Base-by-base conservation (phyloP, 352 stramenopile genomes). In the Phytophthora hibernalis region DNA sequence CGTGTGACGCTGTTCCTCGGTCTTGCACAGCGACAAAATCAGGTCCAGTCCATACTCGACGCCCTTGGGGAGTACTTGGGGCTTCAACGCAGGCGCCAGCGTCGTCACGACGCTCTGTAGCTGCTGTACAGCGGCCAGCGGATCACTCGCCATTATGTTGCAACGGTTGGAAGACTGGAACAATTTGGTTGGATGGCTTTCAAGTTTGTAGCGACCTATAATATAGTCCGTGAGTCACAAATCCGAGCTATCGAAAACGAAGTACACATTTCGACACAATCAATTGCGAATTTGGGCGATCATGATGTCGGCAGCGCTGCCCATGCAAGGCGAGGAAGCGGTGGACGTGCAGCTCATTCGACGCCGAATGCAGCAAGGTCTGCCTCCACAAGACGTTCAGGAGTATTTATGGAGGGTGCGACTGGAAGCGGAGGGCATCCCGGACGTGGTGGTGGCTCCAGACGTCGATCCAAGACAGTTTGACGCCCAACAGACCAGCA, bases 341-440 rank as follows among this genome's bases (percentile, higher is more conserved):
- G 75, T 89, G 73, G 79, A 94, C 60, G 68, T 92, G 26, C 65
- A 72, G 45, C 77, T 83, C 15, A 90, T 93, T 59, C 69, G 72
- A 18, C 57, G 68, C 50, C 80, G 83, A 49, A 94, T 94, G 85
- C 72, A 81, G 40, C 71, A 82, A 38, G 83, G 77, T 7, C 9
- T 90, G 1, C 87, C 87, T 1, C 87, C 87, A 0, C 72, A 79
- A 21, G 79, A 94, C 55, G 87, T 91, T 4, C 84, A 96, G 60
- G 87, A 96, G 70, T 96, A 96, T 68, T 68, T 96, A 7, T 96
- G 87, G 87, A 80, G 87, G 22, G 87, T 96, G 50, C 81, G 87
- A 13, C 65, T 92, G 21, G 87, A 96, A 70, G 87, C 85, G 15
- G 82, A 92, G 52, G 77, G 70, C 26, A 90, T 96, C 54, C 85